phyloP scores from a whole-genome alignment of 2,329 filamentous ascomycete genomes.

The Sporothrix pallida region DNA sequence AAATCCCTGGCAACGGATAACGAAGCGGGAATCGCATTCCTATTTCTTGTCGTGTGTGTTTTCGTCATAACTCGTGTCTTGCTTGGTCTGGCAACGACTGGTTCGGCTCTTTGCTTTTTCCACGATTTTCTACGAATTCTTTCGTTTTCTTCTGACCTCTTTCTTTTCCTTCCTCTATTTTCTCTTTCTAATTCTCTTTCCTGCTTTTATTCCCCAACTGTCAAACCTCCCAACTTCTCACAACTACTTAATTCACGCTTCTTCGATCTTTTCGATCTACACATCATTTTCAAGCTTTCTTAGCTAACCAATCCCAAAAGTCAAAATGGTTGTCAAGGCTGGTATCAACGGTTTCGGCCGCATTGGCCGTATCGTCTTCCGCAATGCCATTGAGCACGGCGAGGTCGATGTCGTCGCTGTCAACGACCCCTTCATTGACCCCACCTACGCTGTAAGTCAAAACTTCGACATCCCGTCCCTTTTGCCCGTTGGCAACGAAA shows the following conservation, averaged over 20 bases:
- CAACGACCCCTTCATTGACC: conserved; percentile 99
- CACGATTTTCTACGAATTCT: background rate
- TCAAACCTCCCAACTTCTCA: background rate
- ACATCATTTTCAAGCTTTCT: conserved; percentile 2
- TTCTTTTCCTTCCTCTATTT: background rate
- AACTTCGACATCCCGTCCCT: background rate
- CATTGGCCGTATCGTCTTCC: conserved; percentile 99
- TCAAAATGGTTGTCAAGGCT: conserved; percentile 71
- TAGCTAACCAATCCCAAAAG: conserved; percentile 36
- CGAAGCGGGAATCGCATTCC: conserved; percentile 18
- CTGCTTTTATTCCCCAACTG: background rate
- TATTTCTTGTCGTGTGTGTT: conserved; percentile 34
- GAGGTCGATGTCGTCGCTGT: conserved; percentile 93
- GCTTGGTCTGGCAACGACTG: background rate
- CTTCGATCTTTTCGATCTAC: conserved; percentile 18
- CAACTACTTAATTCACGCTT: background rate
- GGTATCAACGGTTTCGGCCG: conserved; percentile 99
- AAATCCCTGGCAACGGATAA: conserved; percentile 30
- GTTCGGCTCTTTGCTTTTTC: background rate
- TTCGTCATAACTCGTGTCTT: conserved; percentile 17
- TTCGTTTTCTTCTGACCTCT: background rate
- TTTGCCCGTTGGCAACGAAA: background rate
- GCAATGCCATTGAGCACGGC: conserved; percentile 89
- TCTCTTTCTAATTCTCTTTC: conserved; percentile 8
- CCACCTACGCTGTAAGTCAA: conserved; percentile 88